phyloP scores from a whole-genome alignment of 1,139 yeast species.

The Scheffersomyces lignicola region DNA sequence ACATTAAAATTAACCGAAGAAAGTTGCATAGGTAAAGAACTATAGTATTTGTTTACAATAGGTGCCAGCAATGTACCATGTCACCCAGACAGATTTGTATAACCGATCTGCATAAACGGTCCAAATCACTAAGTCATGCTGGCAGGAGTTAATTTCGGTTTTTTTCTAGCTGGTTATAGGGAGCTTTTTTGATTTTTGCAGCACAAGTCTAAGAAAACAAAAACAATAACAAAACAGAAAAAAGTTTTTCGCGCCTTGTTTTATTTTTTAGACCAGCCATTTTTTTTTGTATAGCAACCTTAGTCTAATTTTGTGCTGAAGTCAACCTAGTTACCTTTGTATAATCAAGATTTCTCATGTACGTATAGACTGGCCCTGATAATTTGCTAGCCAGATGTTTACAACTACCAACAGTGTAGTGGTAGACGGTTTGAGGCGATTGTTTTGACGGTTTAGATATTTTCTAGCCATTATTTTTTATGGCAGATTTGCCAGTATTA shows the following conservation, averaged over 20 bases:
- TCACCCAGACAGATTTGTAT: not conserved
- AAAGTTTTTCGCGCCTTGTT: slow-evolving; percentile 1
- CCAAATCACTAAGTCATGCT: no score
- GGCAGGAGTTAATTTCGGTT: not conserved
- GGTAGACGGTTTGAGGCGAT: no score
- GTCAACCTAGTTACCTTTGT: no score
- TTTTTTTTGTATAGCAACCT: no score
- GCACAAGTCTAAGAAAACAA: slow-evolving; percentile 1
- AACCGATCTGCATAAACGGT: not conserved
- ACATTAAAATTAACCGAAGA: not conserved
- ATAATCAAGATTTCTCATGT: no score
- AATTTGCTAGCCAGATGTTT: no score
- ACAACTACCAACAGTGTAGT: no score
- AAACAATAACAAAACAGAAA: not conserved
- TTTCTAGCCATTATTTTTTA: no score
- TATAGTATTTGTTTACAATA: not conserved
- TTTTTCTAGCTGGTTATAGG: not conserved
- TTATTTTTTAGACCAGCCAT: not conserved
- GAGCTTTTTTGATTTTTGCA: not conserved
- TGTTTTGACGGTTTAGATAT: no score
- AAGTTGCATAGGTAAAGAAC: not conserved
- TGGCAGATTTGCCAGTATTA: no score
- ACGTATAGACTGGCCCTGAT: no score
- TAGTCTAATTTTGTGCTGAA: no score
- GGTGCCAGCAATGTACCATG: slow-evolving; percentile 1